Percentiles rank a stretch among this genome's conserved stretches.
These are phyloP conservation scores for Rhodotorula taiwanensis DNA, from an alignment of 768 basidiomycete species.

Conservation along the genomic window DNA sequence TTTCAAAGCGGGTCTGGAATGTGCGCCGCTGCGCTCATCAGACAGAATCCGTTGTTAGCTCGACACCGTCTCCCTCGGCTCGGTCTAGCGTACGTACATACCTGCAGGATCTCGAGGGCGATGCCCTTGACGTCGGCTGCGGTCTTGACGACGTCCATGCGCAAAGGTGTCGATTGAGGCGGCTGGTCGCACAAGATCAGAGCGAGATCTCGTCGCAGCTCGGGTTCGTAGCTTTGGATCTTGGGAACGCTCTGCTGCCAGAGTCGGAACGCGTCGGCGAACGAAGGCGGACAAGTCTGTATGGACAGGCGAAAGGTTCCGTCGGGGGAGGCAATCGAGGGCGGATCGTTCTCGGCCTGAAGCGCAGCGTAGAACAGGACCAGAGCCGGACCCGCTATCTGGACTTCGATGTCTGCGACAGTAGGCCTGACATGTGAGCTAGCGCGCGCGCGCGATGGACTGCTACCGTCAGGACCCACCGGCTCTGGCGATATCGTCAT, in stretches of 20 bases:
- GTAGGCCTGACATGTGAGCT: too few relatives aligned
- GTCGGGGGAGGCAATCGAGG: constrained; percentile 71
- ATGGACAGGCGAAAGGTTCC: constrained; percentile 54
- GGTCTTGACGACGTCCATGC: constrained; percentile 54
- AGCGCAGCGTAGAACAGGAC: constrained; percentile 80
- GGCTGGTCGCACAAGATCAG: constrained; percentile 64
- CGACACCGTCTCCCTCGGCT: too few relatives aligned
- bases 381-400: constrained; percentile 60
- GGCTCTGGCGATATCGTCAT: constrained; percentile 65
- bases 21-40: constrained; percentile 55
- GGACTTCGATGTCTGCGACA: constrained; percentile 11
- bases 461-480: constrained; percentile 46
- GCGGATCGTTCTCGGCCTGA: constrained; percentile 64
- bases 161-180: constrained; percentile 44
- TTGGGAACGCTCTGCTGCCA: constrained; percentile 62
- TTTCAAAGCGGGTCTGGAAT: constrained; percentile 71
- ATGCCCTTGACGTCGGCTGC: constrained; percentile 76
- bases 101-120: constrained; percentile 68
- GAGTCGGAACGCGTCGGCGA: constrained; percentile 62
- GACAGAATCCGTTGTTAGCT: neutral
- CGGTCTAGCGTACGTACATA: too few relatives aligned
- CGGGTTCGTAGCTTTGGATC: constrained; percentile 59
- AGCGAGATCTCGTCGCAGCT: constrained; percentile 73
- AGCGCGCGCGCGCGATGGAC: too few relatives aligned
- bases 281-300: constrained; percentile 63